phyloP scores from a whole-genome alignment of 2,329 filamentous ascomycete species.

The Trichoderma guizhouense region DNA sequence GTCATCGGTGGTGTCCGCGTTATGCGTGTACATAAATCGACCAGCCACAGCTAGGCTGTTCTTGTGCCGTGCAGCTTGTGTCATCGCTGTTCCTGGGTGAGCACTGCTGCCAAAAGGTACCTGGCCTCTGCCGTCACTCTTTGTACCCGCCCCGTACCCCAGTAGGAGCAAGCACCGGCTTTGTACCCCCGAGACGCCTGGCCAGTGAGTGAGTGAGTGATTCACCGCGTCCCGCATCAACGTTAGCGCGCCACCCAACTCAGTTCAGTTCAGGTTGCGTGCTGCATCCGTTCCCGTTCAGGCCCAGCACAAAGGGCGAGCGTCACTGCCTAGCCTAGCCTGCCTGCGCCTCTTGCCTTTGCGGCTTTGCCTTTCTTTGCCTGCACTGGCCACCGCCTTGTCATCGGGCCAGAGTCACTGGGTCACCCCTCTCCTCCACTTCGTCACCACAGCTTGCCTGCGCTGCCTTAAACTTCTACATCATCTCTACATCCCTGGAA shows the following conservation, averaged over 20 bases:
- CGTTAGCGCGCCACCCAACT: conserved; percentile 7
- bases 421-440: conserved; percentile 20
- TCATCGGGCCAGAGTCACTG: conserved; percentile 20
- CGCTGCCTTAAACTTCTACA: conserved; percentile 14
- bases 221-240: conserved; percentile 6
- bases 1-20: neutral
- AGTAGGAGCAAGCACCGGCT: neutral
- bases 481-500: conserved; percentile 20
- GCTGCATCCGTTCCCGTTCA: neutral
- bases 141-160: neutral
- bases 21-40: neutral
- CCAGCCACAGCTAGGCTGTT: neutral
- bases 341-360: conserved; percentile 18
- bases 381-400: conserved; percentile 24
- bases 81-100: neutral
- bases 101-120: neutral
- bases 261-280: neutral
- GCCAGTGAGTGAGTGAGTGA: neutral
- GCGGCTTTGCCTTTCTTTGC: neutral
- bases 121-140: neutral
- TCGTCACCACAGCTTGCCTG: conserved; percentile 10
- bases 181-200: neutral
- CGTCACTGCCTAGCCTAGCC: conserved; percentile 19
- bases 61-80: neutral
- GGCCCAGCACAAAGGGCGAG: conserved; percentile 1